Base-by-base conservation (phyloP, 192 early-diverging fungal genomes). In the Coemansia biformis region DNA sequence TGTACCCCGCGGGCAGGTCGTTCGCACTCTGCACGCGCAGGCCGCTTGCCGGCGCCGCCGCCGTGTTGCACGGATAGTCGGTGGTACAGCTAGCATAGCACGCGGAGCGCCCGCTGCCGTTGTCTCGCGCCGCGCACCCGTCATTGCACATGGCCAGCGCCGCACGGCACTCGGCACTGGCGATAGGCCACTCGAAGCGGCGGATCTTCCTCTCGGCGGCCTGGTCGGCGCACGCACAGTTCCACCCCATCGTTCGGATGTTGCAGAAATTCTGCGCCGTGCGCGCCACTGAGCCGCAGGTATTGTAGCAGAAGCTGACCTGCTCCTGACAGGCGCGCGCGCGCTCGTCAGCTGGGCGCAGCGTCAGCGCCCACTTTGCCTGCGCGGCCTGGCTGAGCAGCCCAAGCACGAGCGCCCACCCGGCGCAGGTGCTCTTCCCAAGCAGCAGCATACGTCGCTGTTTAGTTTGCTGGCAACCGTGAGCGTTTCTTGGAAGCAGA, bases 201-300 rank as follows among this genome's bases (percentile, higher is more conserved):
- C 30, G 48, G 24, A 66, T 36, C 33, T 23, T 44, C 28, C 37
- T 50, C 37, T 73, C 58, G 16, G 38, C 57, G 0, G 57, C 51
- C 8, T 49, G 44, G 28, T 38, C 31, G 18, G 16, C 41, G 45
- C 69, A 73, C 18, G 43, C 58, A 34, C 70, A 74, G 59, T 74
- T 62, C 70, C 70, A 74, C 13, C 70, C 70, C 58, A 65, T 74
- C 14, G 70, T 74, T 8, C 59, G 57, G 24, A 74, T 62, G 38
- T 66, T 74, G 63, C 70, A 74, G 62, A 74, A 74, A 47, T 74
- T 74, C 22, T 38, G 34, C 8, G 35, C 43, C 11, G 70, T 74
- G 30, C 37, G 47, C 17, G 47, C 42, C 9, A 74, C 70, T 8
- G 63, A 53, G 10, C 55, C 55, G 29, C 70, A 74, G 2, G 51